Evolutionary conservation across 2,329 filamentous ascomycete genomes (phyloP), one percentile per base, ranked within the genome.

Genomic region (Lasiodiplodia gonubiensis): DNA sequence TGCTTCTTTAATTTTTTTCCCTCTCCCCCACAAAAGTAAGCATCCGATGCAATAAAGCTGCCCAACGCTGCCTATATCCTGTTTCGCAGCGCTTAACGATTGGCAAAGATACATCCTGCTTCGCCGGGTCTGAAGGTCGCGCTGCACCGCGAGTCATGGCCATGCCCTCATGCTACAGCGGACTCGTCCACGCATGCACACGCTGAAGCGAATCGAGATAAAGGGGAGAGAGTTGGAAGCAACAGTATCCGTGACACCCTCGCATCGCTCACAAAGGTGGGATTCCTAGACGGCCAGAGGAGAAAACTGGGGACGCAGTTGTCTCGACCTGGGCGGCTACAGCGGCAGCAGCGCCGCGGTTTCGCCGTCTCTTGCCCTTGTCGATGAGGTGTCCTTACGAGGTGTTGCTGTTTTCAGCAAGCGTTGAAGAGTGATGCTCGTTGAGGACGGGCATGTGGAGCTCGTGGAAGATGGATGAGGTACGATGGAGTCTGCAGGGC

Each of bases 171-270:
- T 63, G 27, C 59, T 46, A 37, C 30, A 33, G 10, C 10, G 30
- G 7, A 33, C 59, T 52, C 30, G 30, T 21, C 7, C 27, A 18
- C 39, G 48, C 23, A n/a, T 46, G 14, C 30, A 14, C 4, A 21
- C 23, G 10, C 16, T 7, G 57, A n/a, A 14, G 21, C 16, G n/a
- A 25, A 33, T 48, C 14, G 14, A 33, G 57, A 48, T 21, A 18
- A 16, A 51, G 25, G 10, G 30, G 23, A 30, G 25, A 51, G n/a
- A 3, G 6, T 21, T 11, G 42, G 14, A 3, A 21, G 18, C 42
- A 18, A n/a, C 37, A 48, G 30, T 27, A 51, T 51, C 59, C 57
- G 57, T 61, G 39, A 35, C 59, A 37, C 49, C 46, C 59, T 63
- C 59, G 30, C 30, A 49, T 27, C 12, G 35, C 35, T 48, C 27